Evolutionary conservation across 2,329 filamentous ascomycete species (phyloP), one percentile per base, ranked within the genome.

Genomic region (Dothidotthia symphoricarpi): DNA sequence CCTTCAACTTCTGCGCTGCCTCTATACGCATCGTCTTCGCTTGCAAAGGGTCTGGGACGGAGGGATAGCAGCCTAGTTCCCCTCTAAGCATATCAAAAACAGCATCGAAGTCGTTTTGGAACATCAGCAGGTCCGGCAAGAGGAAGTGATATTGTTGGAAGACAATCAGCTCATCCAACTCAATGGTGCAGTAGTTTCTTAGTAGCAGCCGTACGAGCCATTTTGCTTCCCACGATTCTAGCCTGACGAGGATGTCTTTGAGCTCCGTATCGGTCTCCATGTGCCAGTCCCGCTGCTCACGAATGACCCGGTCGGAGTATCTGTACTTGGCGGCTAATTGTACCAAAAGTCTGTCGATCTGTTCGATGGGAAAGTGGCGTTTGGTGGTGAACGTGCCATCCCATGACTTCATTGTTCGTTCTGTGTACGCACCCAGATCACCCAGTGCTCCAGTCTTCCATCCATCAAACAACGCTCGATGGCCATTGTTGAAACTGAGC

Each of bases 151-250:
- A 85, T 13, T 72, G 73, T 10, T 69, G 68, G 31, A 86, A 73
- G 0, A 87, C 66, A 13, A 76, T 62, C 1, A 64, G 49, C 17
- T 74, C 69, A 15, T 88, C 80, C 2, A 94, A 57, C 2, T 76
- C 61, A 0, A 90, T 72, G 0, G 85, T 84, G n/a, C 76, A 73
- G 42, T 83, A 86, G 46, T 83, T 78, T 58, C 94, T 93, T 17
- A 95, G 70, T 5, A 95, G 73, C 19, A 96, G 71, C 3, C 90
- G 77, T 75, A 86, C 86, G 9, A 95, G 74, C 90, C 90, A 96
- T 67, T 95, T 95, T 3, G 83, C 85, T 58, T 95, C 86, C 73
- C 73, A 72, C 3, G 86, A 78, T 30, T 61, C 54, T 2, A 60
- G 39, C 17, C 50, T 49, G 16, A 30, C 77, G 74, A 36, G 88